Percentiles rank a stretch among this genome's conserved stretches.
phyloP scores from a whole-genome alignment of 768 basidiomycete species.

The Lactarius tabidus region DNA sequence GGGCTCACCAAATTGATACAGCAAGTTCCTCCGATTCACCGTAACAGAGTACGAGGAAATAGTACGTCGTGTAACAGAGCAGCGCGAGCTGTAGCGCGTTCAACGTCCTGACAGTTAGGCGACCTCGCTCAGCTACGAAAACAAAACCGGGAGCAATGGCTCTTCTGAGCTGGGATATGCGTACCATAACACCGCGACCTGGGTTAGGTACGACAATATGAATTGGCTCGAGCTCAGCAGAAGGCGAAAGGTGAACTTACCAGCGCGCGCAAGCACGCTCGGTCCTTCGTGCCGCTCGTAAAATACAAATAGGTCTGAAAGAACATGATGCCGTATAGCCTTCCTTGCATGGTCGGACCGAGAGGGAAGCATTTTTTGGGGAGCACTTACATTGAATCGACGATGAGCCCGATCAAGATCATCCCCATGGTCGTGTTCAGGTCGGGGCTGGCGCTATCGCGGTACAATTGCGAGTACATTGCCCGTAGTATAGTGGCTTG shows the following conservation, averaged over 20 bases:
- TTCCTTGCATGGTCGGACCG: neutral
- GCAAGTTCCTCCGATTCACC: neutral
- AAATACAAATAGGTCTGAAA: too few relatives aligned
- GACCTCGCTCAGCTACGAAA: neutral
- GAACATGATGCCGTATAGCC: neutral
- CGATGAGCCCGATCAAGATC: slow-evolving; percentile 8
- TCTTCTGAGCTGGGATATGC: too few relatives aligned
- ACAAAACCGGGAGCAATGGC: neutral
- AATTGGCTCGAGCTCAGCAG: too few relatives aligned
- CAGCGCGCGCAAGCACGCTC: too few relatives aligned
- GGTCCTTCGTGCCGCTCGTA: too few relatives aligned
- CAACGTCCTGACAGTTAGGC: neutral
- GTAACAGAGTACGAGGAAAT: slow-evolving; percentile 6
- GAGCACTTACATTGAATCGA: neutral
- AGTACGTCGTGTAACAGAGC: slow-evolving; percentile 2
- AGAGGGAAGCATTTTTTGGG: neutral
- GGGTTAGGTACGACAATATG: too few relatives aligned
- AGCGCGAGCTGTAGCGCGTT: slow-evolving; percentile 12
- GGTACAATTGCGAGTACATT: too few relatives aligned
- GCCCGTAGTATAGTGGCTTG: too few relatives aligned
- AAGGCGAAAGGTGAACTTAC: too few relatives aligned
- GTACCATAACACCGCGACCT: too few relatives aligned
- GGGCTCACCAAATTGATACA: slow-evolving; percentile 2
- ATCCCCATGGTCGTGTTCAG: slow-evolving; percentile 6
- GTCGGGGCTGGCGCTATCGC: neutral